Conservation (phyloP, 2,329 filamentous ascomycete species). For the Emergomyces orientalis region DNA sequence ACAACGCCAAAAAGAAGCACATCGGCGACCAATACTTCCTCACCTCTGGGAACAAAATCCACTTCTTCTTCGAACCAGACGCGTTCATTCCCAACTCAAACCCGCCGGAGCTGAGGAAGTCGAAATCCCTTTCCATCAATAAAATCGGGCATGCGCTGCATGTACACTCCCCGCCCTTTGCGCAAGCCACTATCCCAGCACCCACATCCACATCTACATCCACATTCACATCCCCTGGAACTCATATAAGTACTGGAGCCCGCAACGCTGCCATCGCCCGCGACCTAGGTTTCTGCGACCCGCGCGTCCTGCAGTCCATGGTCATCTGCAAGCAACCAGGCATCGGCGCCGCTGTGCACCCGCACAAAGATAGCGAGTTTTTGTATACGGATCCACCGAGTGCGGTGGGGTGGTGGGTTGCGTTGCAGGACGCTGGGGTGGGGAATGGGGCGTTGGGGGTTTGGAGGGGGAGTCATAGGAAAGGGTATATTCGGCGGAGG, state of each 20-base stretch:
- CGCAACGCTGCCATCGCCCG: constrained; percentile 56
- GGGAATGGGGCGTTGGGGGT: constrained; percentile 88
- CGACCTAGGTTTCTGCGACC: constrained; percentile 64
- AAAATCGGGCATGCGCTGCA: constrained; percentile 77
- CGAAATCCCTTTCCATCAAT: constrained; percentile 80
- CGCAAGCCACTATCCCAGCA: background rate
- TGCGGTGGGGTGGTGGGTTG: constrained; percentile 96
- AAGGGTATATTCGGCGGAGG: constrained; percentile 59
- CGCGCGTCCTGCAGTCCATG: constrained; percentile 83
- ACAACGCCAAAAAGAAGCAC: constrained; percentile 50
- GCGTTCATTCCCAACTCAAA: constrained; percentile 50
- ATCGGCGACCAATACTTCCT: constrained; percentile 95
- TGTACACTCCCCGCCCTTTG: constrained; percentile 56
- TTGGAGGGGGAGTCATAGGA: constrained; percentile 68
- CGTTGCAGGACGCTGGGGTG: constrained; percentile 78
- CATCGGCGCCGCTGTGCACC: constrained; percentile 82
- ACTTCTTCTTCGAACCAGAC: constrained; percentile 96
- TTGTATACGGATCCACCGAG: constrained; percentile 81
- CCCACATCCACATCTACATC: constrained; percentile 36
- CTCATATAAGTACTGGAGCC: constrained; percentile 17
- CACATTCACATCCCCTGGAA: constrained; percentile 25
- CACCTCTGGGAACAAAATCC: constrained; percentile 76
- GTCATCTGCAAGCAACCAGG: constrained; percentile 97
- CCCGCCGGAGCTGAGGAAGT: constrained; percentile 57
- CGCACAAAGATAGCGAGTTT: constrained; percentile 89